Conservation (phyloP, 176 grass and related monocot species). For the Carex kokanica region DNA sequence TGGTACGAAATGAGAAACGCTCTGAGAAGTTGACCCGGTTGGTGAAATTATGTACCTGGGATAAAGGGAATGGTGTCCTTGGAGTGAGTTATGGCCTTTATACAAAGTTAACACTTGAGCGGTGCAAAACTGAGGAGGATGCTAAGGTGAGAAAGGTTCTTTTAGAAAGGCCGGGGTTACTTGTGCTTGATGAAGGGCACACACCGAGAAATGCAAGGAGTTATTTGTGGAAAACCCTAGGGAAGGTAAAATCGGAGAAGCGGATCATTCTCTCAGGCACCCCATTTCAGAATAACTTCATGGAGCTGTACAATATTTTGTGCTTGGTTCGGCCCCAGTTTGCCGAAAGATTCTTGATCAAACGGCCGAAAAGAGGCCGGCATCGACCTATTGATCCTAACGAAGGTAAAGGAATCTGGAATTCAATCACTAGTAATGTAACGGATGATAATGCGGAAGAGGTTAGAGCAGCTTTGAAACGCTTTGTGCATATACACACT, state of each 20-base stretch:
- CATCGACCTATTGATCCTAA: slow-evolving; percentile 32
- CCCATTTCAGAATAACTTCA: slow-evolving; percentile 91
- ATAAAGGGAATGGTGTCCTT: slow-evolving; percentile 66
- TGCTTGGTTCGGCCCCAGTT: slow-evolving; percentile 80
- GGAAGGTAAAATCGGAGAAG: slow-evolving; percentile 71
- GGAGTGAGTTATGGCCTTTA: slow-evolving; percentile 84
- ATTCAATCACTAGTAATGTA: slow-evolving; percentile 80
- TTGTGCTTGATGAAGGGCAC: slow-evolving; percentile 92
- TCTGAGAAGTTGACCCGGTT: slow-evolving; percentile 55
- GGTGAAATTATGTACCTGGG: slow-evolving; percentile 77
- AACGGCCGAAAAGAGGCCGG: slow-evolving; percentile 31
- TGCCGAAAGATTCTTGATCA: slow-evolving; percentile 74
- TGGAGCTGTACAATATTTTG: slow-evolving; percentile 91
- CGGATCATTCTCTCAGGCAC: slow-evolving; percentile 96
- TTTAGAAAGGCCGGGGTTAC: slow-evolving; percentile 74
- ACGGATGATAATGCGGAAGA: slow-evolving; percentile 76
- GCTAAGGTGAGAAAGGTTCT: slow-evolving; percentile 60
- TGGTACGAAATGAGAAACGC: slow-evolving; percentile 50
- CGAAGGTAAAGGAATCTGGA: slow-evolving; percentile 74
- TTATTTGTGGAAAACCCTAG: slow-evolving; percentile 74
- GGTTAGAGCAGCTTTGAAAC: slow-evolving; percentile 75
- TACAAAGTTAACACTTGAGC: slow-evolving; percentile 57
- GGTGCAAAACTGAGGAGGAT: slow-evolving; percentile 42
- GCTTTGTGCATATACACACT: slow-evolving; percentile 88
- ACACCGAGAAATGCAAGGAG: slow-evolving; percentile 82